These are phyloP conservation scores for Decorospora gaudefroyi DNA, from an alignment of 2,329 filamentous ascomycete species.

Conservation along the genomic window DNA sequence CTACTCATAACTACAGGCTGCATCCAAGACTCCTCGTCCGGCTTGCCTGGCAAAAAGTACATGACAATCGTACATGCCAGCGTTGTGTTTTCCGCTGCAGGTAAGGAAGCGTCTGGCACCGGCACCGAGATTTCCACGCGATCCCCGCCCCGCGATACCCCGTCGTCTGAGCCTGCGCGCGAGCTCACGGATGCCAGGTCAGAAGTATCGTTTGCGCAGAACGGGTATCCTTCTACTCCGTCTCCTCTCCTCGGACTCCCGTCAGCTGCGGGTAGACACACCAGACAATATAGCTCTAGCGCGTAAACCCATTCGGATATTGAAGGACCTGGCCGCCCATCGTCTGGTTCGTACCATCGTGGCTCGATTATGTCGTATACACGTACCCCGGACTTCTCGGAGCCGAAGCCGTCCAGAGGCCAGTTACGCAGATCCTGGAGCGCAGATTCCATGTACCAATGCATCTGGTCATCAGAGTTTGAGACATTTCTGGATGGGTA, in stretches of 20 bases:
- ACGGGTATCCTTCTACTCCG: not conserved
- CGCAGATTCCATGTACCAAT: constrained; percentile 1
- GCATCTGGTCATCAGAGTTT: not conserved
- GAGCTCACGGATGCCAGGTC: not conserved
- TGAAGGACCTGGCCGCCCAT: not conserved
- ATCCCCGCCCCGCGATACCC: not conserved
- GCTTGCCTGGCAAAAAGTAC: too few species aligned
- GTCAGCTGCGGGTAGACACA: not conserved
- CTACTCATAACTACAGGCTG: not conserved
- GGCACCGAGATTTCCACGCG: not conserved
- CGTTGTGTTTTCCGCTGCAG: not conserved
- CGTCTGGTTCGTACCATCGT: not conserved
- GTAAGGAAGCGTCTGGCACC: not conserved
- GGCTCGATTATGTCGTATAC: not conserved
- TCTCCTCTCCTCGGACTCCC: not conserved
- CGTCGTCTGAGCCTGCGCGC: not conserved
- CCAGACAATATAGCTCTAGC: not conserved
- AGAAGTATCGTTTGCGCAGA: not conserved
- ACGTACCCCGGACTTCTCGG: not conserved
- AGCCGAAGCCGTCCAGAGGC: not conserved
- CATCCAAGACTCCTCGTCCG: not conserved
- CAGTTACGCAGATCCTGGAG: not conserved
- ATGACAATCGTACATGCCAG: constrained; percentile 2
- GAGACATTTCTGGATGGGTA: not conserved
- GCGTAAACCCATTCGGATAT: not conserved